Evolutionary conservation across 2,329 filamentous ascomycete species (phyloP), one percentile per base, ranked within the genome.

Genomic region (Aspergillus vadensis): DNA sequence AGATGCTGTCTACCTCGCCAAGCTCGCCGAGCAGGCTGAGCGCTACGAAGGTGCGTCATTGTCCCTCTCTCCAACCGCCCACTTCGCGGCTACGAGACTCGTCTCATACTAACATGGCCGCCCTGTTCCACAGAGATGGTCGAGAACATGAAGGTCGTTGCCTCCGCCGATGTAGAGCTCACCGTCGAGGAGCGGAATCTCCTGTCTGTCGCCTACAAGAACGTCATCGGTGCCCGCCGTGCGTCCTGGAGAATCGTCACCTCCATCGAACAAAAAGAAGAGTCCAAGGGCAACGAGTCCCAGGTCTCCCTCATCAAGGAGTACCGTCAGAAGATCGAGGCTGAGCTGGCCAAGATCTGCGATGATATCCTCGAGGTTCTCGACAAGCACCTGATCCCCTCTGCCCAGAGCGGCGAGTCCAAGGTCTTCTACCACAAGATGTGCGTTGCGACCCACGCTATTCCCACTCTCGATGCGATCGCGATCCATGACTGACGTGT

Each of bases 341-440:
- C 85, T 74, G 94, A 98, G 85, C 89, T 98, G 63, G 92, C 90
- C 80, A 95, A 96, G 86, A 95, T 98, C 84, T 97, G 94, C 84
- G 90, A 97, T 78, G 94, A 98, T 77, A 95, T 98, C 77, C 89
- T 98, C 67, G 91, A 96, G 73, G 93, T 97, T 72, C 88, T 98
- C 61, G 92, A 97, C 83, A 82, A 94, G 82, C 91, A 94, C 84
- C 85, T 98, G 75, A 97, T 98, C 74, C 91, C 92, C 72, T 95
- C 91, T 73, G 94, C 94, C 72, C 90, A 95, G 85, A 92, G 88
- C 75, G 94, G 93, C 81, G 94, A 98, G 86, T 97, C 92, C 74
- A 97, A 97, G 88, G 94, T 98, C 73, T 98, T 98, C 85, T 97
- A 97, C 85, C 93, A 98, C 90, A 98, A 98, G 90, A 98, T 98